phyloP scores from a whole-genome alignment of 179 eudicot species.

The Heliamphora pulchella region DNA sequence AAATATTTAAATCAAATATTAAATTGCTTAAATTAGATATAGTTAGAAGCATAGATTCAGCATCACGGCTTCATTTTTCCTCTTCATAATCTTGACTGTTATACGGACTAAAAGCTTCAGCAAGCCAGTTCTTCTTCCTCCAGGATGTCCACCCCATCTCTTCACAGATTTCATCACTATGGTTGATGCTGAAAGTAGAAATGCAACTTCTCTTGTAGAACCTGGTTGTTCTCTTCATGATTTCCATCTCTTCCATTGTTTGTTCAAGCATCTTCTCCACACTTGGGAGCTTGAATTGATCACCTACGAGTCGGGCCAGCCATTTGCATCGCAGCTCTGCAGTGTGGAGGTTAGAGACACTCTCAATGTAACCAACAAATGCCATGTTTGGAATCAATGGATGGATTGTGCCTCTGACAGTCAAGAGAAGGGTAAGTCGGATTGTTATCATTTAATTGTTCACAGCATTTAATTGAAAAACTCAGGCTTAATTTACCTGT shows the following conservation, averaged over 20 bases:
- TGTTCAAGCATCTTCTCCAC: conserved; percentile 62
- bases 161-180: conserved; percentile 70
- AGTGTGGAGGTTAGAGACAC: conserved; percentile 84
- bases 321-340: conserved; percentile 86
- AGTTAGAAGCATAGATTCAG: not conserved
- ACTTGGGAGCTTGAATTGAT: conserved; percentile 61
- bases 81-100: conserved; percentile 58
- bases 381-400: conserved; percentile 92
- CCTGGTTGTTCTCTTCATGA: conserved; percentile 70
- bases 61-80: not conserved
- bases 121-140: conserved; percentile 75
- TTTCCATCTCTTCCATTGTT: conserved; percentile 51
- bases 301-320: conserved; percentile 53
- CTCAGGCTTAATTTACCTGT: conserved; percentile 34
- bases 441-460: not conserved
- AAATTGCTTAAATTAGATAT: not conserved
- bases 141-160: conserved; percentile 89
- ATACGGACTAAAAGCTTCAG: conserved; percentile 80
- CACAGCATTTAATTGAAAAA: not conserved
- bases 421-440: not conserved
- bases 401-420: conserved; percentile 71
- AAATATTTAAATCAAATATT: not conserved
- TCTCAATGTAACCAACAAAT: conserved; percentile 77
- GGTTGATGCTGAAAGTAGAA: conserved; percentile 81
- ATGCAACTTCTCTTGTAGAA: conserved; percentile 87